Conservation (phyloP, 495 filamentous ascomycete genomes). For the Emericellopsis terricola region DNA sequence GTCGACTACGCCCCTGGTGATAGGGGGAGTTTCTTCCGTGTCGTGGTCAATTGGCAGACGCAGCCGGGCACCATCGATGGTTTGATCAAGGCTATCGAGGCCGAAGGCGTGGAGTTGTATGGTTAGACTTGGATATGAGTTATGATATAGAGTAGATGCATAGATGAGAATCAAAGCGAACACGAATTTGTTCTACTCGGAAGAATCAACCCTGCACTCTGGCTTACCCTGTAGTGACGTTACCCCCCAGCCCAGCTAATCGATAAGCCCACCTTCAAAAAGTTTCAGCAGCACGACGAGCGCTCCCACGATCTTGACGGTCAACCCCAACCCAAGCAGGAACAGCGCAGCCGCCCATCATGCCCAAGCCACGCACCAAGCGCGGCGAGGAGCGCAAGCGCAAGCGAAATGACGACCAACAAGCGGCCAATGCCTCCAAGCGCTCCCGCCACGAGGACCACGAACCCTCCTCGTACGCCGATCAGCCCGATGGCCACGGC, state of each 20-base stretch:
- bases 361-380: conserved; percentile 3
- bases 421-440: conserved; percentile 14
- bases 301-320: neutral
- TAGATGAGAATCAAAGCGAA: neutral
- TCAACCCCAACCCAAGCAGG: too few relatives aligned
- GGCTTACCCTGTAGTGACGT: too few relatives aligned
- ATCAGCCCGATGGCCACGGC: conserved; percentile 3
- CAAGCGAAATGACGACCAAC: conserved; percentile 12
- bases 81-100: conserved; percentile 54
- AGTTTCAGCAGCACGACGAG: neutral
- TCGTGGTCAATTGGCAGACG: conserved; percentile 70
- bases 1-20: conserved; percentile 77
- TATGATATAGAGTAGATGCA: neutral
- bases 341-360: too few relatives aligned
- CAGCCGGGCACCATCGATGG: conserved; percentile 54
- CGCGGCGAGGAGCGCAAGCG: conserved; percentile 16
- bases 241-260: too few relatives aligned
- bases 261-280: conserved; percentile 1
- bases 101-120: conserved; percentile 34
- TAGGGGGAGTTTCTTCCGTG: conserved; percentile 70
- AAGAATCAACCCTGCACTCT: neutral
- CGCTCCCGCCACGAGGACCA: conserved; percentile 16
- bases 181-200: neutral
- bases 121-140: neutral
- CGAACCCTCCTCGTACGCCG: conserved; percentile 4